Evolutionary conservation across 495 filamentous ascomycete species (phyloP).

Genomic region (Pseudomonodictys pantanalensis): DNA sequence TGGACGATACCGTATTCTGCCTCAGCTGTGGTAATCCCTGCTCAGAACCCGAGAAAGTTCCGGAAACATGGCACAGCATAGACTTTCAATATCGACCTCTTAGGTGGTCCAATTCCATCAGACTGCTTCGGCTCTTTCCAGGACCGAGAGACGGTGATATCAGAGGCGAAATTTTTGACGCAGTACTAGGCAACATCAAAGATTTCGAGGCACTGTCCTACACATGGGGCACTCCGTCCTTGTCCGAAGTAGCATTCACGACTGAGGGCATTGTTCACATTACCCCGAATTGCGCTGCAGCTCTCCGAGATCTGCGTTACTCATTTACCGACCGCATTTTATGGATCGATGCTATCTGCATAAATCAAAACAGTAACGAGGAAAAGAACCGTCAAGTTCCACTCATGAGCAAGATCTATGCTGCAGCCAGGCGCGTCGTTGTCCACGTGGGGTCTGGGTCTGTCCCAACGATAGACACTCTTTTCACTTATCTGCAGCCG

Average conservation of each 20-base stretch:
- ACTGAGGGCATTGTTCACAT: background rate
- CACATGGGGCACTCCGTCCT: background rate
- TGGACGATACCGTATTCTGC: too few species aligned
- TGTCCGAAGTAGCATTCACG: background rate
- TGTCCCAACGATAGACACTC: background rate
- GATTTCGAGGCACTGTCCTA: background rate
- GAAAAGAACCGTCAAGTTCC: background rate
- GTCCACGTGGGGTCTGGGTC: background rate
- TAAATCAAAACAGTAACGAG: background rate
- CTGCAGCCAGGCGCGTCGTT: background rate
- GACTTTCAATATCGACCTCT: too few species aligned
- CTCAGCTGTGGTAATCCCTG: too few species aligned
- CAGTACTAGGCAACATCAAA: background rate
- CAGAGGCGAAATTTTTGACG: background rate
- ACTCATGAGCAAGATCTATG: background rate
- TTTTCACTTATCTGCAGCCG: too few species aligned
- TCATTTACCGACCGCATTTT: background rate
- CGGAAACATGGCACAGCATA: too few species aligned
- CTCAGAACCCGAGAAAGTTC: too few species aligned
- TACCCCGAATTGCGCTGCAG: background rate
- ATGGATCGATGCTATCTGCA: background rate
- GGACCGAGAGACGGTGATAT: background rate
- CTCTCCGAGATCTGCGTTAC: too few species aligned
- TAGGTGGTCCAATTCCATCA: too few species aligned
- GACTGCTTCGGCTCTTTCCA: background rate